A percentile compares a stretch with the other conserved stretches of the same genome.
Conservation (phyloP, 108 stramenopile species). For the Poteriospumella lacustris region DNA sequence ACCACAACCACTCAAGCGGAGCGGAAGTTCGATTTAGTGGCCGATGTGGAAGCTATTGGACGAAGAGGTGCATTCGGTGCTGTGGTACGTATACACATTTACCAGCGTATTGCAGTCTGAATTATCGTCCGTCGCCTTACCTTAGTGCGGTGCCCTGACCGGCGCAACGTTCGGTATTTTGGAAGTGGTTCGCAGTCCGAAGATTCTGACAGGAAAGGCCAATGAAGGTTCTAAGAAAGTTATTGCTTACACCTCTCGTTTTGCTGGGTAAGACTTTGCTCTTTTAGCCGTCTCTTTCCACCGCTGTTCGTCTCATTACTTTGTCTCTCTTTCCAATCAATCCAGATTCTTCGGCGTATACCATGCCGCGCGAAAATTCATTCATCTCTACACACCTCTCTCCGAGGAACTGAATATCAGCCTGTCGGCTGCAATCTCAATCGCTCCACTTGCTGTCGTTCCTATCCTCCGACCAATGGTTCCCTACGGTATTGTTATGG, state of each 20-base stretch:
- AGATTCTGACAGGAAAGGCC: not conserved
- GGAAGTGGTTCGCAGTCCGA: not conserved
- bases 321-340: not conserved
- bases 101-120: not conserved
- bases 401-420: not conserved
- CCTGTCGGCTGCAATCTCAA: not conserved
- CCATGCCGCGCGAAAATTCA: not conserved
- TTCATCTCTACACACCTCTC: not conserved
- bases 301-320: not conserved
- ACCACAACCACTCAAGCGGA: not conserved
- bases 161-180: not conserved
- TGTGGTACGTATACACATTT: constrained; percentile 7
- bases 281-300: not conserved
- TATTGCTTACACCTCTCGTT: not conserved
- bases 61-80: not conserved
- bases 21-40: not conserved
- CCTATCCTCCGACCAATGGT: not conserved
- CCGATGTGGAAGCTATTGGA: not conserved
- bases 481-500: not conserved
- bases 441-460: not conserved
- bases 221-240: not conserved
- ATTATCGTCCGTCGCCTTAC: not conserved
- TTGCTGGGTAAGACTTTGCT: not conserved
- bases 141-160: not conserved
- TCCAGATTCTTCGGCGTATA: not conserved